phyloP scores from a whole-genome alignment of 805 yeast species.

The Yamadazyma olivae region DNA sequence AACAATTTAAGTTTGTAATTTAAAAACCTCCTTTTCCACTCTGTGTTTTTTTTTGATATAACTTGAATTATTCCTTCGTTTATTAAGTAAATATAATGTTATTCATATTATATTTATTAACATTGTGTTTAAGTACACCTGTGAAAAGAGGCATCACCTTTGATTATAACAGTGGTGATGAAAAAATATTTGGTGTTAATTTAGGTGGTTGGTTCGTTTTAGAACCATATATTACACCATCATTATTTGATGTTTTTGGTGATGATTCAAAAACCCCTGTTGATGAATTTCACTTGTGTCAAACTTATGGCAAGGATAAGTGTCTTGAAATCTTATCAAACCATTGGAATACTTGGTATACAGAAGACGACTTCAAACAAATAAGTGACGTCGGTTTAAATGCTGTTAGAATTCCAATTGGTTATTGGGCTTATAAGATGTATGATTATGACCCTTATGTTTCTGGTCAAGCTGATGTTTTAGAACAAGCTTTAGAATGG shows the following conservation, averaged over 20 bases:
- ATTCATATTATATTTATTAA: not conserved
- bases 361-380: conserved; percentile 63
- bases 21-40: too few species aligned
- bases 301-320: conserved; percentile 56
- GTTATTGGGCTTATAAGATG: conserved; percentile 85
- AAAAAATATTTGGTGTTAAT: conserved; percentile 63
- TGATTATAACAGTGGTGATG: conserved; percentile 28
- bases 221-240: conserved; percentile 85
- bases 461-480: conserved; percentile 69
- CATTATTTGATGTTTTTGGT: conserved; percentile 53
- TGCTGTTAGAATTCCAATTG: conserved; percentile 86
- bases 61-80: too few species aligned
- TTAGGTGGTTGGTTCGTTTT: conserved; percentile 90
- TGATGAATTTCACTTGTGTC: conserved; percentile 75
- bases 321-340: conserved; percentile 49
- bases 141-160: conserved; percentile 12
- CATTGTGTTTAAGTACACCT: conserved; percentile 1
- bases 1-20: too few species aligned
- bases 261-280: conserved; percentile 53
- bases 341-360: conserved; percentile 81
- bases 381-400: conserved; percentile 69
- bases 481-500: conserved; percentile 81
- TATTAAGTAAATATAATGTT: too few species aligned
- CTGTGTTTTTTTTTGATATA: too few species aligned
- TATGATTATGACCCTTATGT: conserved; percentile 78